Percentiles rank a stretch among this genome's conserved stretches.
These are phyloP conservation scores for Moniliella sp. DNA, from an alignment of 1,284 basidiomycete genomes.

Conservation along the genomic window DNA sequence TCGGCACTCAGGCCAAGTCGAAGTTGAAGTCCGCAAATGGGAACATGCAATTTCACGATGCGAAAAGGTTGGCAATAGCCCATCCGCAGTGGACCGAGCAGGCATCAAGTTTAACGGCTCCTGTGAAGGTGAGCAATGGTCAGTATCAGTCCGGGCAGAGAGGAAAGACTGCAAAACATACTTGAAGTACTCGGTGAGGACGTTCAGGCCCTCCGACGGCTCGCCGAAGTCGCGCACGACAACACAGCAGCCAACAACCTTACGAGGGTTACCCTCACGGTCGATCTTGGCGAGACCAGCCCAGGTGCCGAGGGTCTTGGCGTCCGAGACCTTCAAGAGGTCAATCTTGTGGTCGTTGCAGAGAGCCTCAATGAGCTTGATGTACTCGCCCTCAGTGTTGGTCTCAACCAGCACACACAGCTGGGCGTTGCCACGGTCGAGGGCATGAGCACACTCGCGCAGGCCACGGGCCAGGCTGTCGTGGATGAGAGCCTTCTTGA, in stretches of 20 bases:
- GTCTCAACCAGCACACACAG: constrained; percentile 97
- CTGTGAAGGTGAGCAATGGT: too few species aligned
- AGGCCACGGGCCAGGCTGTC: constrained; percentile 94
- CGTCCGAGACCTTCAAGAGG: constrained; percentile 89
- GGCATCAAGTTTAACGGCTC: too few species aligned
- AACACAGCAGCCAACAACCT: constrained; percentile 52
- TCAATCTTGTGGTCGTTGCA: constrained; percentile 98
- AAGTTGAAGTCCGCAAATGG: too few species aligned
- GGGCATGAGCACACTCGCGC: constrained; percentile 86
- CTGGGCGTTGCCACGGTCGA: constrained; percentile 95
- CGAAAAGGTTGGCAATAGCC: too few species aligned
- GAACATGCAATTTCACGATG: too few species aligned
- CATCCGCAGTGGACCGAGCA: too few species aligned
- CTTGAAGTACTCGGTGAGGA: constrained; percentile 90
- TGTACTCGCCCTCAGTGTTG: constrained; percentile 95
- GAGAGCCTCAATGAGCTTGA: constrained; percentile 98
- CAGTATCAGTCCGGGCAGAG: too few species aligned
- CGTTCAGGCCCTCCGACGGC: constrained; percentile 85
- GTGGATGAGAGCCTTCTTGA: constrained; percentile 88
- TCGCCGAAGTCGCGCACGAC: constrained; percentile 94
- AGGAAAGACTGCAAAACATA: too few species aligned
- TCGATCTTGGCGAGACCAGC: constrained; percentile 88
- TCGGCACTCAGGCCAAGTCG: too few species aligned
- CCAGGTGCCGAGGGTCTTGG: constrained; percentile 84
- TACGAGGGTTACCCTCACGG: constrained; percentile 91